Percentiles rank a stretch among this genome's conserved stretches.
Conservation (phyloP, 2,329 filamentous ascomycete species). For the Raffaelea deltoideospora region DNA sequence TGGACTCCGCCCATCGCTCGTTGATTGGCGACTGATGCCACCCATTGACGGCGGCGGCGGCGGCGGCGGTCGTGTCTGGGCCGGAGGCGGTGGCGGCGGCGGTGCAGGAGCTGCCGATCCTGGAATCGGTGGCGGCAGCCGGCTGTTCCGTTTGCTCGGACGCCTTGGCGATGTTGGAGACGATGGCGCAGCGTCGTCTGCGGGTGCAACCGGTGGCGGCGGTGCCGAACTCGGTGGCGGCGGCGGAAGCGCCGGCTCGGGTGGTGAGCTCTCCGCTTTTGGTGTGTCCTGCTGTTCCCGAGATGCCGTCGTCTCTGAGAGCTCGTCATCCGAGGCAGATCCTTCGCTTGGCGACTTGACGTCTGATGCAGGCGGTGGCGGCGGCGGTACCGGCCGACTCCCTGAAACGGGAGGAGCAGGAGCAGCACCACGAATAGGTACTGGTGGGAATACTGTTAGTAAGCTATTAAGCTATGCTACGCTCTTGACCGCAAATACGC, state of each 20-base stretch:
- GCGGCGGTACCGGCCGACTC: constrained; percentile 38
- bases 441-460: constrained; percentile 12
- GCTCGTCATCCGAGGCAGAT: constrained; percentile 79
- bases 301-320: constrained; percentile 39
- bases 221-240: constrained; percentile 30
- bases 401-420: constrained; percentile 31
- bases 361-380: constrained; percentile 43
- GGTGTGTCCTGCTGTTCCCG: constrained; percentile 26
- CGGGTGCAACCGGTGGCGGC: constrained; percentile 19
- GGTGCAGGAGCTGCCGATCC: constrained; percentile 34
- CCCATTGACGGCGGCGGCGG: constrained; percentile 51
- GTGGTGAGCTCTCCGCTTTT: constrained; percentile 21
- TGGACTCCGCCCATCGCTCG: constrained; percentile 32
- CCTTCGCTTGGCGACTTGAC: constrained; percentile 56
- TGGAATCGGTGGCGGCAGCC: constrained; percentile 46
- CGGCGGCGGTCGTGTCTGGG: constrained; percentile 47
- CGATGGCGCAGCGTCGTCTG: constrained; percentile 20
- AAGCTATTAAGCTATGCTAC: no score
- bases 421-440: constrained; percentile 14
- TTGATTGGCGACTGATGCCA: constrained; percentile 40
- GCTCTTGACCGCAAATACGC: no score
- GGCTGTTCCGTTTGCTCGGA: constrained; percentile 38
- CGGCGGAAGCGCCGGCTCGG: constrained; percentile 25
- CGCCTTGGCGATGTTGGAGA: constrained; percentile 19
- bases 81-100: constrained; percentile 28